Evolutionary conservation across 257 asterid genomes (phyloP), one percentile per base, ranked within the genome.

Genomic region (Lycium barbarum): DNA sequence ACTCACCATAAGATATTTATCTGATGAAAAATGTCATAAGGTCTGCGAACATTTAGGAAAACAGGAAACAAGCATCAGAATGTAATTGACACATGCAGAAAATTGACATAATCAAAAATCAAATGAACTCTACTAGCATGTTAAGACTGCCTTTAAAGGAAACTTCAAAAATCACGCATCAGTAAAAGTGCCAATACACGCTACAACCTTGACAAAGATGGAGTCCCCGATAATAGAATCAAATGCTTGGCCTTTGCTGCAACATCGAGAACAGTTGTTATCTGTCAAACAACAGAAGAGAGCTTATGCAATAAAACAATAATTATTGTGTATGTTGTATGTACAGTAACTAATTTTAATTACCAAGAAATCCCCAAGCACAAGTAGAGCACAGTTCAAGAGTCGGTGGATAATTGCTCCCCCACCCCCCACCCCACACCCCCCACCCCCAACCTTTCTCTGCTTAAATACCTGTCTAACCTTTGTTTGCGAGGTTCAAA

Each of bases 1-100:
- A 88, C 97, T 92, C 91, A 94, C 99, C 99, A 96, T 87, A 96
- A 86, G 88, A 95, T 90, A 86, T 96, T 91, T 89, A 96, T 90
- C 94, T 96, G 99, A 92, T 95, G 98, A 90, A 93, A 96, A 86
- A 96, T 96, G 97, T 96, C 98, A 82, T 86, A 96, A 65, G 99
- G 99, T 90, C 99, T 96, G 90, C 92, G 83, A 89, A 92, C 98
- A 92, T 95, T 96, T 91, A 96, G 94, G 93, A 85, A 82, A 88
- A 87, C 63, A 88, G 53, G 84, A 79, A 83, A 89, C 88, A 90
- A 91, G 68, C 54, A 70, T 70, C 79, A 79, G 81, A 72, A 54
- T 80, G 67, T 85, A 83, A 61, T 84, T 84, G 84, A 47, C 61
- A 83, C 68, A 40, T 53, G 65, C 43, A 83, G 84, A 53, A 53